Evolutionary conservation across 805 yeast species (phyloP).

Genomic region (Metschnikowia reukaufii): DNA sequence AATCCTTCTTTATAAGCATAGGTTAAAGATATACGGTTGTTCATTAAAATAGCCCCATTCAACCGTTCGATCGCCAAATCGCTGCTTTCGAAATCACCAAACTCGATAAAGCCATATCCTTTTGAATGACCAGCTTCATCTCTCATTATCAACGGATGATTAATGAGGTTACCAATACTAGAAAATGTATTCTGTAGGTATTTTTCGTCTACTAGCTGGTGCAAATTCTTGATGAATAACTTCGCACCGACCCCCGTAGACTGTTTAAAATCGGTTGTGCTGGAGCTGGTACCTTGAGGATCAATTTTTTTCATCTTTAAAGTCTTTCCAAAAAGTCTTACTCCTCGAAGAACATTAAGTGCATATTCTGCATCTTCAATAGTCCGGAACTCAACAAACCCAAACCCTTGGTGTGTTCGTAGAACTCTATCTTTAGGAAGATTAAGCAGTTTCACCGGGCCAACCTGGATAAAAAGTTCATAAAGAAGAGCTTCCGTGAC

Average conservation of each 20-base stretch:
- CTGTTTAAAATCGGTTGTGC: conserved; percentile 15
- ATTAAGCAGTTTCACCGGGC: conserved; percentile 68
- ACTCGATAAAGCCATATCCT: conserved; percentile 69
- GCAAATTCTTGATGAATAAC: conserved; percentile 59
- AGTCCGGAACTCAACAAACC: conserved; percentile 71
- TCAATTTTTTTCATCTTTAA: conserved; percentile 58
- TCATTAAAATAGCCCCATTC: conserved; percentile 70
- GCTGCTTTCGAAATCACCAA: conserved; percentile 60
- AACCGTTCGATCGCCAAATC: conserved; percentile 71
- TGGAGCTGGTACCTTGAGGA: conserved; percentile 6
- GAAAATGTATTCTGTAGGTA: conserved; percentile 57
- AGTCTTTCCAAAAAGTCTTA: conserved; percentile 58
- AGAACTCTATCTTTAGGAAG: conserved; percentile 78
- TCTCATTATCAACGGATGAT: conserved; percentile 50
- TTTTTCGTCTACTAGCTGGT: conserved; percentile 62
- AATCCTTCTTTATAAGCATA: conserved; percentile 67
- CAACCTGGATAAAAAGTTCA: conserved; percentile 83
- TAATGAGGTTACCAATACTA: conserved; percentile 63
- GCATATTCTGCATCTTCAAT: conserved; percentile 71
- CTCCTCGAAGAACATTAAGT: conserved; percentile 56
- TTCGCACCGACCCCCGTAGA: conserved; percentile 47
- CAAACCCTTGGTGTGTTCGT: conserved; percentile 79
- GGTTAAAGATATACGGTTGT: conserved; percentile 55
- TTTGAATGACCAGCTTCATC: conserved; percentile 51
- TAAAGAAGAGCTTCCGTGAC: conserved; percentile 71